Evolutionary conservation across 1,284 basidiomycete genomes (phyloP), one percentile per base, ranked within the genome.

Genomic region (Clitocybe nebularis): DNA sequence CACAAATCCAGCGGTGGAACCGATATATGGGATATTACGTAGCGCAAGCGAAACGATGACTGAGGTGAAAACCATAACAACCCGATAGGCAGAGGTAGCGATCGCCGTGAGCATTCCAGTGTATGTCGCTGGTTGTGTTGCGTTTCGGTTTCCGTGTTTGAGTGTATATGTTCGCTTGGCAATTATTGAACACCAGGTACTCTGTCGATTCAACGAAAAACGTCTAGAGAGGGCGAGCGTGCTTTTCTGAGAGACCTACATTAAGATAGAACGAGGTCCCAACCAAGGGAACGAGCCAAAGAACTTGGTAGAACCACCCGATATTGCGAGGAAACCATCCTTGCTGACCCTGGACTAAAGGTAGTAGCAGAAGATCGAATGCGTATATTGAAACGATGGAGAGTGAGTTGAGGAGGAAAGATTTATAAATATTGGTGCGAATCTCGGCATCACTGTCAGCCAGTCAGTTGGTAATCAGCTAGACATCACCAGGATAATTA

Each of bases 21-120:
- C 89, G 6, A 82, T 60, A 39, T 75, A 67, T 2, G 89, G 89
- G 11, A 89, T 67, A 44, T 73, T 71, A 3, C 71, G 66, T 30
- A 92, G 64, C 5, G 72, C 71, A 47, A 85, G 79, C 0, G 84
- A 83, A 19, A 89, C 67, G 6, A 77, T 58, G n/a, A 89, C 67
- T 7, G 84, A 87, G 3, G 86, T 89, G 55, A 78, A 66, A 10
- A 89, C 77, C 82, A 92, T 89, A 47, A 90, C 77, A 1, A 73
- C 73, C 11, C 88, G 76, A 53, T 91, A 91, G 4, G 84, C 84
- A 5, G 84, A 86, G 6, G 82, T 82, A 5, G 87, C 84, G 33
- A 89, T 71, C 38, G 79, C 74, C 21, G 75, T 84, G 43, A 90
- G 67, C 62, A 89, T 71, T 8, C 84, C 84, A 5, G 71, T 76